Evolutionary conservation across 169 alveolate species (phyloP).

Genomic region (Cystoisospora suis): DNA sequence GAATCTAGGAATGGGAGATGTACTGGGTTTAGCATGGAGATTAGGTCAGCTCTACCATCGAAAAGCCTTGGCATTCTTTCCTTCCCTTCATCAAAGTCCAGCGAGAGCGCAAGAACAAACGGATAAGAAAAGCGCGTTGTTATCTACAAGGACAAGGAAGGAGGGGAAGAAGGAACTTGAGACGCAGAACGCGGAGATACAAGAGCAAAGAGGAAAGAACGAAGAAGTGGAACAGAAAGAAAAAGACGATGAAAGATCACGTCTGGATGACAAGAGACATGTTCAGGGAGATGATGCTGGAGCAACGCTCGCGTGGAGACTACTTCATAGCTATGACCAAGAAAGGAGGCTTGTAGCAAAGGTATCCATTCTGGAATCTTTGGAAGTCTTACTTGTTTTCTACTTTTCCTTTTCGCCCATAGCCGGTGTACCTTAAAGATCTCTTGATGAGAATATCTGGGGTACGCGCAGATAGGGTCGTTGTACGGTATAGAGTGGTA

Average conservation of each 20-base stretch:
- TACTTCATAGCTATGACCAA: slow-evolving; percentile 46
- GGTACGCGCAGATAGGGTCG: too few species aligned
- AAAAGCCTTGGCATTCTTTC: background rate
- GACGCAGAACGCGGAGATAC: background rate
- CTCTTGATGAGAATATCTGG: too few species aligned
- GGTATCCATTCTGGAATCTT: background rate
- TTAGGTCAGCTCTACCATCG: slow-evolving; percentile 69
- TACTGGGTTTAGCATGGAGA: slow-evolving; percentile 79
- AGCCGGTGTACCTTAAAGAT: too few species aligned
- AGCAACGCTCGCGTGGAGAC: slow-evolving; percentile 8
- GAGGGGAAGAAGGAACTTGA: background rate
- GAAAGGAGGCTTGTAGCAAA: slow-evolving; percentile 60
- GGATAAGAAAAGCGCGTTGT: background rate
- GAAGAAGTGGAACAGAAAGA: background rate
- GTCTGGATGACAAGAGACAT: background rate
- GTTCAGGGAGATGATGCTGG: background rate
- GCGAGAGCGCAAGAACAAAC: background rate
- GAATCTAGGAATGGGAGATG: slow-evolving; percentile 93
- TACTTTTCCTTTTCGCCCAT: background rate
- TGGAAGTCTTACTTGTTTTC: background rate
- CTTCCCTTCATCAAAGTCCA: background rate
- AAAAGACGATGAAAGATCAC: background rate
- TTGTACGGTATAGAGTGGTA: too few species aligned
- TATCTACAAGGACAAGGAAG: too few species aligned
- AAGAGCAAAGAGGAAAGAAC: background rate